A percentile compares a stretch with the other conserved stretches of the same genome.
Evolutionary conservation across 2,329 filamentous ascomycete species (phyloP).

Genomic region (Shiraia sp.): DNA sequence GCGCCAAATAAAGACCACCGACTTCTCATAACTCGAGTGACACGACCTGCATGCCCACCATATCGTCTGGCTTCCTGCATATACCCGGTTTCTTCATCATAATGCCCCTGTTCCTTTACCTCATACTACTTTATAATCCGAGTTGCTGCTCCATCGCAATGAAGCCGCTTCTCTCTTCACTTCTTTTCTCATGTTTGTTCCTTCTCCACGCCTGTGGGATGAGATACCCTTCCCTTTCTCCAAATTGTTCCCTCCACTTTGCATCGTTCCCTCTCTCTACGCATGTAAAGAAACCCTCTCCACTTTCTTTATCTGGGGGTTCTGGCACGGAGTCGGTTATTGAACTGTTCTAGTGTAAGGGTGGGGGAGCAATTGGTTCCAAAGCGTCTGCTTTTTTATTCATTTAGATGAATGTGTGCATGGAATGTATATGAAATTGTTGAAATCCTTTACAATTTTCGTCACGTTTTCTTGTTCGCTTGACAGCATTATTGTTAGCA

Average conservation of each 20-base stretch:
- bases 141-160: constrained; percentile 1
- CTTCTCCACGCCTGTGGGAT: constrained; percentile 3
- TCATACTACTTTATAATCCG: constrained; percentile 30
- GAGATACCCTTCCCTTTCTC: constrained; percentile 1
- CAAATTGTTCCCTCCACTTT: neutral
- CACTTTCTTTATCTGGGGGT: constrained; percentile 5
- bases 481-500: no score
- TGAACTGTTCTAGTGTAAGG: constrained; percentile 13
- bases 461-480: neutral
- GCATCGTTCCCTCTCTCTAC: constrained; percentile 2
- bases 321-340: constrained; percentile 17
- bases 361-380: no score
- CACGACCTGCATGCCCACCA: constrained; percentile 39
- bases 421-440: neutral
- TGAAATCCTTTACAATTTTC: neutral
- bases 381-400: no score
- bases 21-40: constrained; percentile 23
- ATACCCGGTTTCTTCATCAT: constrained; percentile 41
- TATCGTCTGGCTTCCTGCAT: constrained; percentile 37
- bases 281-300: neutral
- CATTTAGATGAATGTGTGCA: neutral
- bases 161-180: constrained; percentile 1
- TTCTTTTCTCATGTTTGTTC: constrained; percentile 6
- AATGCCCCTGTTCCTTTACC: constrained; percentile 22
- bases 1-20: constrained; percentile 35